Conservation (phyloP, 139 green algal species). For the Volvox africanus region DNA sequence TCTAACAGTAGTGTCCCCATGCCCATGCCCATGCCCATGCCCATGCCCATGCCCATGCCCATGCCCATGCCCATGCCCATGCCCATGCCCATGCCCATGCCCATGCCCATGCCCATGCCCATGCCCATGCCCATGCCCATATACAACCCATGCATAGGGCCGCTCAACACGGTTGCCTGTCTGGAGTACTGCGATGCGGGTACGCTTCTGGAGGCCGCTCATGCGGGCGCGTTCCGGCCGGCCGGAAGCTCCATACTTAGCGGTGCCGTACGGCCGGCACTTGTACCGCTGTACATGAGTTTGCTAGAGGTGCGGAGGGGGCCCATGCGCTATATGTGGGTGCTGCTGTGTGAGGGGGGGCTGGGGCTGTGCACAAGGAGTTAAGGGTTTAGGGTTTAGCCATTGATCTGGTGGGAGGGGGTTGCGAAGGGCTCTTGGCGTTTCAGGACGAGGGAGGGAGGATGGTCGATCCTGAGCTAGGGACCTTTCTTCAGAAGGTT, state of each 20-base stretch:
- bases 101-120: too few relatives aligned
- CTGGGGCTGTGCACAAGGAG: too few relatives aligned
- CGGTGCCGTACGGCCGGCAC: slow-evolving; percentile 31
- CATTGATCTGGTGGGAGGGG: too few relatives aligned
- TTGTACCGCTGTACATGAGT: slow-evolving; percentile 40
- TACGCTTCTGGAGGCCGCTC: slow-evolving; percentile 45
- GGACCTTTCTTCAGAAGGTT: too few relatives aligned
- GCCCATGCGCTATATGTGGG: neutral
- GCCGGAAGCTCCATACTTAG: neutral
- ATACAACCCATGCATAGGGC: neutral
- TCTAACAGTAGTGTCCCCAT: neutral
- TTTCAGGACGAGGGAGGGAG: too few relatives aligned
- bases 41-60: neutral
- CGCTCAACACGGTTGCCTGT: slow-evolving; percentile 35
- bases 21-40: neutral
- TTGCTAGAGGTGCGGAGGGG: slow-evolving; percentile 28
- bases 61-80: neutral
- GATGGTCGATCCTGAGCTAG: too few relatives aligned
- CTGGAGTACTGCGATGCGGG: slow-evolving; percentile 52
- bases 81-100: too few relatives aligned
- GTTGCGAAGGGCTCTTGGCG: too few relatives aligned
- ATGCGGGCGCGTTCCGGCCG: slow-evolving; percentile 28
- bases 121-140: too few relatives aligned
- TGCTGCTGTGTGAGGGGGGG: neutral
- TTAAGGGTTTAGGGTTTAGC: too few relatives aligned